These are phyloP conservation scores for Trichoderma aggressivum DNA, from an alignment of 2,329 filamentous ascomycete genomes.

Conservation along the genomic window DNA sequence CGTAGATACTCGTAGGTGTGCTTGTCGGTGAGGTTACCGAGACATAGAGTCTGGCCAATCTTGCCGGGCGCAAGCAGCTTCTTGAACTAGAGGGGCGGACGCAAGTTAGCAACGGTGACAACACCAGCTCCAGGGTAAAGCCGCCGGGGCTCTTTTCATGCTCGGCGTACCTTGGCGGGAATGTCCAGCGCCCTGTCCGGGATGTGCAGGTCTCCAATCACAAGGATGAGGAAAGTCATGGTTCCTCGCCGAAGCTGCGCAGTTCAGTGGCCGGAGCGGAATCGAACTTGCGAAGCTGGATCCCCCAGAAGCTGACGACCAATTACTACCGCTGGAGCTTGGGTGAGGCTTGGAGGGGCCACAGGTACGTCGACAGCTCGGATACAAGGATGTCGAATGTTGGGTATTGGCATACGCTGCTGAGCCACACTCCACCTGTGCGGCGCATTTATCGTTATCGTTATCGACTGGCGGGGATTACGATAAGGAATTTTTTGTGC, in stretches of 20 bases:
- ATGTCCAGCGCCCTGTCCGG: conserved; percentile 89
- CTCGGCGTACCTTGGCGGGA: conserved; percentile 70
- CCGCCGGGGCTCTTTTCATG: not conserved
- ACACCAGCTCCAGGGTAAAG: conserved; percentile 17
- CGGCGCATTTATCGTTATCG: not conserved
- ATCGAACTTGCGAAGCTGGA: conserved; percentile 12
- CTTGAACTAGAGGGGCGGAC: conserved; percentile 60
- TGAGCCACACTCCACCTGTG: conserved; percentile 12
- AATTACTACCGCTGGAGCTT: conserved; percentile 16
- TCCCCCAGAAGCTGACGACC: conserved; percentile 6
- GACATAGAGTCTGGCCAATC: conserved; percentile 76
- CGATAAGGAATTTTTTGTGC: conserved; percentile 22
- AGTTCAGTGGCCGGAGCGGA: not conserved
- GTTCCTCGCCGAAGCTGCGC: conserved; percentile 36
- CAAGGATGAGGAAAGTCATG: conserved; percentile 86
- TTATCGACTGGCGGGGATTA: conserved; percentile 20
- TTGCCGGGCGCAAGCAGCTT: conserved; percentile 81
- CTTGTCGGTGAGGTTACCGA: conserved; percentile 77
- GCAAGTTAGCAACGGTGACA: conserved; percentile 22
- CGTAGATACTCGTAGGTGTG: conserved; percentile 78
- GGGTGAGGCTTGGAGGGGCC: conserved; percentile 28
- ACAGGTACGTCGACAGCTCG: conserved; percentile 25
- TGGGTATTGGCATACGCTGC: conserved; percentile 8
- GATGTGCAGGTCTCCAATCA: conserved; percentile 91
- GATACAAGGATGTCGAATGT: conserved; percentile 30